Percentiles rank a stretch among this genome's conserved stretches.
Evolutionary conservation across 352 stramenopile genomes (phyloP).

Genomic region (Globisporangium echinulatum): DNA sequence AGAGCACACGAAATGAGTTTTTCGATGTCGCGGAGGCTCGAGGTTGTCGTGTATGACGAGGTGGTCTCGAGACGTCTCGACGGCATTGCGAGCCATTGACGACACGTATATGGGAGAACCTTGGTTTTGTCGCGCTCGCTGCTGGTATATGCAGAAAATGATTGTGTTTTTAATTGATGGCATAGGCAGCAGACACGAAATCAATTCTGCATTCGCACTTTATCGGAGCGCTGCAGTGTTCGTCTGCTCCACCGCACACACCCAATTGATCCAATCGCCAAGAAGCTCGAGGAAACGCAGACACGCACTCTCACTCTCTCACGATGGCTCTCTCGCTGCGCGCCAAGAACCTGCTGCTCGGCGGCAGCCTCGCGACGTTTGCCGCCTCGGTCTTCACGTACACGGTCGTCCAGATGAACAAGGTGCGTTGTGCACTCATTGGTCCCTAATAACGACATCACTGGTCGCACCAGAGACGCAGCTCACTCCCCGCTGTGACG

Average conservation of each 20-base stretch:
- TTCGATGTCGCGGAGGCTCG: no score
- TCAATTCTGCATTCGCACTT: slow-evolving; percentile 3
- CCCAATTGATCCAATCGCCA: not conserved
- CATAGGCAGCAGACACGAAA: no score
- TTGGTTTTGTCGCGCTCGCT: not conserved
- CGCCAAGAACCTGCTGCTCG: slow-evolving; percentile 73
- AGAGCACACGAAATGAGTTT: no score
- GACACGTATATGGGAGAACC: no score
- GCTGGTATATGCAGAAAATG: not conserved
- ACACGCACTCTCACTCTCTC: not conserved
- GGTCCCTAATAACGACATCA: no score
- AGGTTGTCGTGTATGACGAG: no score
- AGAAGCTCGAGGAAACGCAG: slow-evolving; percentile 13
- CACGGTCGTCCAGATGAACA: slow-evolving; percentile 77
- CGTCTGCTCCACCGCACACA: no score
- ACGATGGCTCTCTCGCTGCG: slow-evolving; percentile 61
- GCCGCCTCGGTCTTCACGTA: slow-evolving; percentile 62
- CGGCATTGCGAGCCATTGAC: no score
- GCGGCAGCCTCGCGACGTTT: slow-evolving; percentile 57
- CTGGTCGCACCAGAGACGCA: no score
- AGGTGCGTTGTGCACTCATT: slow-evolving; percentile 23
- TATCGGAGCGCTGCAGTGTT: not conserved
- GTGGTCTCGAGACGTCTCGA: no score
- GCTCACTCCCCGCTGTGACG: no score
- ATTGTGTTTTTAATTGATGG: not conserved